A percentile compares a stretch with the other conserved stretches of the same genome.
phyloP scores from a whole-genome alignment of 1,284 basidiomycete genomes.

The Trichosporon sp. region DNA sequence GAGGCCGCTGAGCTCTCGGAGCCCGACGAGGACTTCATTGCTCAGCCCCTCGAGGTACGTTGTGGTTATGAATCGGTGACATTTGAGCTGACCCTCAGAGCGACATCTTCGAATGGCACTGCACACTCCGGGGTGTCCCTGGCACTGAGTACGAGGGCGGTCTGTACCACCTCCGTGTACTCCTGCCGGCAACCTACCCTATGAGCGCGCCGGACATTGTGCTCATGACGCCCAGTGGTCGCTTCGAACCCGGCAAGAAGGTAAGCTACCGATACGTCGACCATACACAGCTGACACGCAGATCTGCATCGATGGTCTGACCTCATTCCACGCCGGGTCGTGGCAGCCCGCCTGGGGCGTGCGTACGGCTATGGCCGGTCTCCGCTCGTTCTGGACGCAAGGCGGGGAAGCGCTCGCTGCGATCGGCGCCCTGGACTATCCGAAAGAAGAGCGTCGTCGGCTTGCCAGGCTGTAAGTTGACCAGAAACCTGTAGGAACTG shows the following conservation, averaged over 20 bases:
- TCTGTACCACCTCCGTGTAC: slow-evolving; percentile 82
- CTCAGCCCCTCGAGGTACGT: slow-evolving; percentile 79
- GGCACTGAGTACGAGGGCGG: slow-evolving; percentile 89
- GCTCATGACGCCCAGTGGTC: slow-evolving; percentile 90
- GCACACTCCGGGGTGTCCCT: slow-evolving; percentile 80
- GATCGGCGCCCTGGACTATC: slow-evolving; percentile 81
- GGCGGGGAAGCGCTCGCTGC: slow-evolving; percentile 84
- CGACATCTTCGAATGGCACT: slow-evolving; percentile 78
- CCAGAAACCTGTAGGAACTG: neutral
- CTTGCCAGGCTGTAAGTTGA: slow-evolving; percentile 69
- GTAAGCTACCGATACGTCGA: slow-evolving; percentile 51
- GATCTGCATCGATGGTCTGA: slow-evolving; percentile 88
- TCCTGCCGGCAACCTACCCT: slow-evolving; percentile 87
- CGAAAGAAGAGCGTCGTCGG: slow-evolving; percentile 69
- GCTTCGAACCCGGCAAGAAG: slow-evolving; percentile 94
- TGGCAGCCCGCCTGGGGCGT: slow-evolving; percentile 99
- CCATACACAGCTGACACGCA: slow-evolving; percentile 44
- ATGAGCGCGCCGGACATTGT: slow-evolving; percentile 91
- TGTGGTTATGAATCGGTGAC: slow-evolving; percentile 1
- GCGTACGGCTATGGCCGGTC: slow-evolving; percentile 86
- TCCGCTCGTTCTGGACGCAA: slow-evolving; percentile 86
- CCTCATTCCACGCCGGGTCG: slow-evolving; percentile 57
- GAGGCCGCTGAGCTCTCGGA: slow-evolving; percentile 75
- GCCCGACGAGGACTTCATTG: slow-evolving; percentile 50
- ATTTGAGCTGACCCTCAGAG: slow-evolving; percentile 29